Evolutionary conservation across 106 monocot species (phyloP), one percentile per base, ranked within the genome.

Genomic region (Dioscorea alata): DNA sequence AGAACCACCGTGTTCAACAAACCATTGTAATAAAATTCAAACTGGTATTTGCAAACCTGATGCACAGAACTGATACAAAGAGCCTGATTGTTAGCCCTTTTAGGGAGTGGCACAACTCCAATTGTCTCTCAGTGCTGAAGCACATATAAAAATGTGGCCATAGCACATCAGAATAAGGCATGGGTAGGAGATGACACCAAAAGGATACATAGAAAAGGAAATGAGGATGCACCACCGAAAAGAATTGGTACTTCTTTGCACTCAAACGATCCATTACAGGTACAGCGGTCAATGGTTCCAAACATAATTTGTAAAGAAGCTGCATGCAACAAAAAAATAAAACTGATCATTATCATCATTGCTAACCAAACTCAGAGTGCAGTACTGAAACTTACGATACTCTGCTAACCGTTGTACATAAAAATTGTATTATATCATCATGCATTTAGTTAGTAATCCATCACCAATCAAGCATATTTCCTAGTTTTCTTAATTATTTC

Each of bases 231-330:
- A 92, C 92, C 96, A 89, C 86, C 10, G 74, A 76, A 64, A 97
- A 97, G 73, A 86, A 89, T 32, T 92, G 96, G 61, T 92, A 87
- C 61, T 81, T 92, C 49, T 82, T 97, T 53, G 82, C 77, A 62
- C 89, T 76, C 63, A 97, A 80, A 49, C 92, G 65, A 81, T 89
- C 96, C 73, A 92, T 84, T 71, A 68, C 75, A 33, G 96, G 82
- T 12, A 75, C 89, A 79, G 70, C 12, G 51, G 96, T 92, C 57
- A 78, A 66, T 23, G 89, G 80, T 71, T 97, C 96, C 56, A 84
- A 60, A 59, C 96, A 92, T 61, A 97, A 77, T 75, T 97, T 92
- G 78, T 97, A 92, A 23, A 97, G 60, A 42, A 97, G 92, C 96
- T 97, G 81, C 52, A 83, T 33, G 31, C 22, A 35, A 31, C 14